Base-by-base conservation (phyloP, 1,139 yeast species). In the Meyerozyma athensensis region DNA sequence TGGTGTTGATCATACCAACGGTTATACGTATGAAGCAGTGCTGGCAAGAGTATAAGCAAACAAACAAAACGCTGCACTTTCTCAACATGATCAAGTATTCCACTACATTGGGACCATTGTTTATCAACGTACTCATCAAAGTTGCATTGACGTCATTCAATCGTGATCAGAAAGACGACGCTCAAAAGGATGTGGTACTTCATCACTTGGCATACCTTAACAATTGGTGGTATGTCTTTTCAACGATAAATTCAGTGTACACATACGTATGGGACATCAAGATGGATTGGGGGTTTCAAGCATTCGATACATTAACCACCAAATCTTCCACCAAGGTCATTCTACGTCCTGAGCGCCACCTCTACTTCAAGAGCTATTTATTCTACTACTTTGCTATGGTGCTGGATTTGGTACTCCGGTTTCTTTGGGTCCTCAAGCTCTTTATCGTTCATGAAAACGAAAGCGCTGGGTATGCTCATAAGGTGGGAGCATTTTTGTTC, bases 261-360 rank as follows among this genome's bases (percentile, higher is more conserved):
- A 76, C 95, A 14, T 85, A 86, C 46, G 63, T 79, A 38, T 92
- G 98, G 98, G 98, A 92, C 58, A 61, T 90, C 17, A 73, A 74
- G 37, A 78, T 79, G 73, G 98, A 92, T 63, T 92, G 98, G 98
- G 80, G 81, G 35, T 70, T 87, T 34, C 73, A 74, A n/a, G 45
- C 84, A 4, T 70, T 78, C 45, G 69, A 66, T 30, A 44, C 50
- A 7, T 41, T 67, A 19, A 53, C 56, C 39, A 21, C 36, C 18
- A 19, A 32, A 14, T 34, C 42, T n/a, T 28, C 41, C 6, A 19
- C 19, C 6, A 13, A 12, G 35, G 9, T 32, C 26, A 40, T 22
- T 33, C 38, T 31, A 36, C 21, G 30, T 22, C 14, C 13, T 4
- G 68, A 39, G 41, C 52, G 23, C 30, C 52, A 43, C 41, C 58